Evolutionary conservation across 345 rosid genomes (phyloP).

Genomic region (Lepidium aucheri): DNA sequence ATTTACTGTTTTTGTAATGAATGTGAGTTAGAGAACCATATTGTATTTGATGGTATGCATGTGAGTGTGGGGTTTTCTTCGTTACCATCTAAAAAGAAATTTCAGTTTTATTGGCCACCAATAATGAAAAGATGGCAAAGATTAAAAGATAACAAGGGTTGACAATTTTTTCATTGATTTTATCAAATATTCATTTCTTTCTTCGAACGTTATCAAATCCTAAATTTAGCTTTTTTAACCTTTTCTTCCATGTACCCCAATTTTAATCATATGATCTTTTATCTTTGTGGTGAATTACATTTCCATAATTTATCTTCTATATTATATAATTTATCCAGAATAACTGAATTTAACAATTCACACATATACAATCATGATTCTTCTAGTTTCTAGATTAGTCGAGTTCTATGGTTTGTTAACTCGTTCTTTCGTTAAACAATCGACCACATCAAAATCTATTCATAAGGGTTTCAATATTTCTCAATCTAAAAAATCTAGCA

Average conservation of each 20-base stretch:
- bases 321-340: background rate
- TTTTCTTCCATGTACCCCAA: background rate
- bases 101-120: conserved; percentile 13
- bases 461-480: no score
- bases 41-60: conserved; percentile 22
- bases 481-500: no score
- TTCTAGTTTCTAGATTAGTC: no score
- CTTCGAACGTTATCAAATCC: conserved; percentile 14
- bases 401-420: no score
- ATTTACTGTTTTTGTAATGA: background rate
- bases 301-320: background rate
- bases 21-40: conserved; percentile 13
- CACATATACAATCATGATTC: background rate
- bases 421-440: no score
- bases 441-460: no score
- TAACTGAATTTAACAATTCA: background rate
- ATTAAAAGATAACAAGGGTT: conserved; percentile 13
- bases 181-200: background rate
- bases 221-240: background rate
- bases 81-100: background rate
- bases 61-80: conserved; percentile 31
- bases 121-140: background rate
- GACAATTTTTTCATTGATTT: conserved; percentile 18
- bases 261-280: background rate
- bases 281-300: background rate